Base-by-base conservation (phyloP, 2,329 filamentous ascomycete genomes). In the Eutypella sp. region DNA sequence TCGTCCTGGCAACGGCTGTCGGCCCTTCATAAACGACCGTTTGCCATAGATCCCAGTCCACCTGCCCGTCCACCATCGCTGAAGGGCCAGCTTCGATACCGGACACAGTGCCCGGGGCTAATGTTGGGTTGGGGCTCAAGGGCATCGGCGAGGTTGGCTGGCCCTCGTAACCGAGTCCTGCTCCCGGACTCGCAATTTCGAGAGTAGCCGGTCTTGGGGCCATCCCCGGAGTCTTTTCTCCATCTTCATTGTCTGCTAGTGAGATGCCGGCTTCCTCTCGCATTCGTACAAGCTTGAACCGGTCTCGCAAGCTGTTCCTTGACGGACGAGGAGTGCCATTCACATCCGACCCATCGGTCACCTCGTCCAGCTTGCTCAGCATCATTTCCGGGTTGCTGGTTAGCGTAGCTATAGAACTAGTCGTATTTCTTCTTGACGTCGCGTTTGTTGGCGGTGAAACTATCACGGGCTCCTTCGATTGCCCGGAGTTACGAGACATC, bases 31-130 rank as follows among this genome's bases (percentile, higher is more conserved):
- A 95, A 27, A 99, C 93, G 4, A 99, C 86, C 20, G 87, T 82
- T 63, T 99, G 92, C 93, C 93, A 99, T 33, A 99, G 71, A 66
- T 99, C 93, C 93, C 93, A 99, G 62, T 99, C 90, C n/a, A 99
- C 93, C 20, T 88, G 84, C 15, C 75, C 73, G 58, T 91, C 87
- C 13, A 71, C 69, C 51, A 84, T 76, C 19, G 83, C 81, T 3
- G 88, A 84, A 8, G 86, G 87, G 1, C 87, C 87, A 19, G 84
- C 82, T 20, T 84, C 84, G 36, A 91, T 81, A 5, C 92, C 91
- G 10, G 89, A 84, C 7, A 86, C 89, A 2, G 91, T 96, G 2
- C 91, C 91, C 0, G 91, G 91, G 1, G 89, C 84, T 38, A 96
- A 72, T 46, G 77, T 82, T 4, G 78, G 75, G 55, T 89, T 88